These are phyloP conservation scores for Mortierella sp. DNA, from an alignment of 371 early-diverging fungal genomes.

Conservation along the genomic window DNA sequence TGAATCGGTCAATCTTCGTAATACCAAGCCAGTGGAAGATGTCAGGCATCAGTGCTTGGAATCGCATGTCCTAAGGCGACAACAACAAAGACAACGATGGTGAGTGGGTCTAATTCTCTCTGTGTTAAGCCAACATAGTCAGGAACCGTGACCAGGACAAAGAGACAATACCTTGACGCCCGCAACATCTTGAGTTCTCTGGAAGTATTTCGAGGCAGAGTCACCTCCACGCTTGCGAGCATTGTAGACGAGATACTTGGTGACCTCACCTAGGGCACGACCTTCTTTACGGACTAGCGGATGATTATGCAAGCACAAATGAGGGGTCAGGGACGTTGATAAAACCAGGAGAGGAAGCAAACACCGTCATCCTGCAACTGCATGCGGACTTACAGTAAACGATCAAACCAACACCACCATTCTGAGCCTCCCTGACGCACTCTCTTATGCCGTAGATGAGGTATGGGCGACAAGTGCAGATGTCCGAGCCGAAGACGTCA, in stretches of 20 bases:
- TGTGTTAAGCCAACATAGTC: no score
- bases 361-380: no score
- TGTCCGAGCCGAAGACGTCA: slow-evolving; percentile 94
- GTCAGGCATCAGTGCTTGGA: slow-evolving; percentile 99
- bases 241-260: slow-evolving; percentile 96
- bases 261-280: slow-evolving; percentile 96
- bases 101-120: no score
- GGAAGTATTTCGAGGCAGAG: slow-evolving; percentile 90
- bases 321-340: slow-evolving; percentile 2
- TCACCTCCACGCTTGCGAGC: slow-evolving; percentile 94
- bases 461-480: slow-evolving; percentile 96
- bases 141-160: neutral
- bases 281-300: slow-evolving; percentile 89
- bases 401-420: slow-evolving; percentile 95
- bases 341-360: no score
- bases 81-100: neutral
- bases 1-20: slow-evolving; percentile 94
- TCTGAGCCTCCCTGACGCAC: slow-evolving; percentile 88
- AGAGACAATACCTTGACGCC: slow-evolving; percentile 77
- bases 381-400: slow-evolving; percentile 82
- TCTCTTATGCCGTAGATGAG: slow-evolving; percentile 95
- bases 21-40: slow-evolving; percentile 97
- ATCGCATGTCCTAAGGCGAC: slow-evolving; percentile 82
- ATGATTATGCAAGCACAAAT: neutral
- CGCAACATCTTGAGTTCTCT: slow-evolving; percentile 92